phyloP scores from a whole-genome alignment of 1,139 yeast species.

The Wickerhamomyces sp. region DNA sequence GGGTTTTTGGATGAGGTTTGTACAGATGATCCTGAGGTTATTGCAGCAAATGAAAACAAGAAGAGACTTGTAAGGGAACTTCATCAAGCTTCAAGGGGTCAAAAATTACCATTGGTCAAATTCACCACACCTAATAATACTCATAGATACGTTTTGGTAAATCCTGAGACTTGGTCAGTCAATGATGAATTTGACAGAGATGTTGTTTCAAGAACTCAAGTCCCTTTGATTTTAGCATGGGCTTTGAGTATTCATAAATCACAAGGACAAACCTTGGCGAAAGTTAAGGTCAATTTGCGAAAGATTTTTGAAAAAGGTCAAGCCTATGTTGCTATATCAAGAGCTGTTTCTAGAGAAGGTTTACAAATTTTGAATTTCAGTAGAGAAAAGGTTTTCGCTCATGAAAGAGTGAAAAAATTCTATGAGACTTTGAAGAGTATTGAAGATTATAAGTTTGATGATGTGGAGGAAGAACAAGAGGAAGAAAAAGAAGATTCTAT shows the following conservation, averaged over 20 bases:
- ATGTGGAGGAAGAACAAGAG: constrained; percentile 24
- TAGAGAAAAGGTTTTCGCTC: constrained; percentile 51
- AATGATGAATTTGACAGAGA: constrained; percentile 54
- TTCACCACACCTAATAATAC: constrained; percentile 68
- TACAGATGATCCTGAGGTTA: constrained; percentile 24
- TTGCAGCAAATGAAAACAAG: constrained; percentile 32
- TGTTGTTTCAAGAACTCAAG: constrained; percentile 54
- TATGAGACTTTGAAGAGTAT: constrained; percentile 39
- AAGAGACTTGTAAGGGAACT: constrained; percentile 33
- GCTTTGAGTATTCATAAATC: constrained; percentile 93
- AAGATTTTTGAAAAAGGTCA: constrained; percentile 88
- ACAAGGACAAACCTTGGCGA: constrained; percentile 89
- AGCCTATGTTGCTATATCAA: constrained; percentile 86
- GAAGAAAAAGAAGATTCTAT: neutral
- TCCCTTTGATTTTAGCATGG: constrained; percentile 92
- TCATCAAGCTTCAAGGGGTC: constrained; percentile 31
- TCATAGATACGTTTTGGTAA: constrained; percentile 66
- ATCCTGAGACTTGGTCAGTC: constrained; percentile 69
- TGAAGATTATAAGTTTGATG: neutral
- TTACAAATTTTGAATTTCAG: constrained; percentile 72
- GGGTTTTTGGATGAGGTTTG: constrained; percentile 42
- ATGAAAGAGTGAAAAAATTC: constrained; percentile 57
- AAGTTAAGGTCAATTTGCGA: constrained; percentile 74
- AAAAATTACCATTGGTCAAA: constrained; percentile 67
- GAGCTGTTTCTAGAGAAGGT: constrained; percentile 79